Evolutionary conservation across 1,139 yeast genomes (phyloP).

Genomic region (Arxiozyma telluris): DNA sequence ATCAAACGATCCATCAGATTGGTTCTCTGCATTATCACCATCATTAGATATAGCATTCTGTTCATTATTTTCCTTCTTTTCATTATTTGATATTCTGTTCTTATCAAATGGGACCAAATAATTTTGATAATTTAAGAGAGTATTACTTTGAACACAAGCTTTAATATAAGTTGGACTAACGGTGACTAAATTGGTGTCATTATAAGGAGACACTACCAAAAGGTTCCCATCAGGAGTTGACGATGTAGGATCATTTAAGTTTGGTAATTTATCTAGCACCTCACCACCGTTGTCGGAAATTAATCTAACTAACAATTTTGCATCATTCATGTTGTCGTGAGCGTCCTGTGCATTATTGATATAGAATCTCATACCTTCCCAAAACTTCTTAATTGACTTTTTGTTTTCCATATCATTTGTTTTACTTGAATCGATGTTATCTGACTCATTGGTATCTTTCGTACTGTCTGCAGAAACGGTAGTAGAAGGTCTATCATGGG

Average conservation of each 20-base stretch:
- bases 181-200: slow-evolving; percentile 23
- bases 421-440: background rate
- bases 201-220: slow-evolving; percentile 26
- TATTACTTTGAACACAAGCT: slow-evolving; percentile 20
- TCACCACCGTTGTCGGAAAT: slow-evolving; percentile 13
- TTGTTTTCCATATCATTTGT: background rate
- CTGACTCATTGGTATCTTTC: background rate
- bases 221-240: slow-evolving; percentile 2
- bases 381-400: slow-evolving; percentile 8
- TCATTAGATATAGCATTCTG: background rate
- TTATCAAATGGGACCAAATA: slow-evolving; percentile 25
- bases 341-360: slow-evolving; percentile 21
- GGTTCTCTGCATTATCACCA: background rate
- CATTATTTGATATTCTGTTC: slow-evolving; percentile 6
- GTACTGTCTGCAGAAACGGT: background rate
- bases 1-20: background rate
- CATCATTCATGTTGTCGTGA: slow-evolving; percentile 12
- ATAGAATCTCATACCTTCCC: slow-evolving; percentile 20
- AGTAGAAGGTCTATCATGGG: background rate
- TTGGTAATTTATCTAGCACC: slow-evolving; percentile 8
- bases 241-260: background rate
- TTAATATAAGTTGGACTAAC: slow-evolving; percentile 25
- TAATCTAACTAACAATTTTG: slow-evolving; percentile 9
- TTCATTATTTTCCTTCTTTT: background rate
- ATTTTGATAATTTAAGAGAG: slow-evolving; percentile 15